Conservation (phyloP, 495 filamentous ascomycete species). For the Copromyces sp. region DNA sequence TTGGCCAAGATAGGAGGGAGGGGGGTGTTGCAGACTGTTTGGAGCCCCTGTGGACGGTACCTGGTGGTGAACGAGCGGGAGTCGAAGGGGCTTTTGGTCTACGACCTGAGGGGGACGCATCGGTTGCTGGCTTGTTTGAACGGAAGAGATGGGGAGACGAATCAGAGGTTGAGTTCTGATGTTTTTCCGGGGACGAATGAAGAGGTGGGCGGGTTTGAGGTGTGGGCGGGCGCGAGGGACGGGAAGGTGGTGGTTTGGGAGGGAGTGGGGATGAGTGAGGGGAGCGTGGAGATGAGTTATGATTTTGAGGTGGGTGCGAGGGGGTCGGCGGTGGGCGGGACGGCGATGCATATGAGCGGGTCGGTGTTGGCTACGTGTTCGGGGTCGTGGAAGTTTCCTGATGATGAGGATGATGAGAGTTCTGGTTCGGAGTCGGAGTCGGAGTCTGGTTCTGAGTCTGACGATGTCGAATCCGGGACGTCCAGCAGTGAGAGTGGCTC, state of each 20-base stretch:
- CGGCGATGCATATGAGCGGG: conserved; percentile 56
- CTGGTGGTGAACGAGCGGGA: conserved; percentile 78
- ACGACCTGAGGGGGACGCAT: conserved; percentile 70
- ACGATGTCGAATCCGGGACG: conserved; percentile 2
- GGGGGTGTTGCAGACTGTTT: conserved; percentile 65
- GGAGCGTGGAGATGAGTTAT: conserved; percentile 44
- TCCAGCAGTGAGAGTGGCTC: conserved; percentile 5
- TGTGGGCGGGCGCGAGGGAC: conserved; percentile 80
- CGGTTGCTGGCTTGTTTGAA: conserved; percentile 57
- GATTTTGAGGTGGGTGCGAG: conserved; percentile 46
- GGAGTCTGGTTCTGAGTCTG: not conserved
- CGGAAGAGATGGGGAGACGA: conserved; percentile 60
- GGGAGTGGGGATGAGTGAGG: conserved; percentile 45
- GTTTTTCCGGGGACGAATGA: conserved; percentile 38
- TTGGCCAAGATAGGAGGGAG: conserved; percentile 41
- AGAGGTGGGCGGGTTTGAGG: conserved; percentile 48
- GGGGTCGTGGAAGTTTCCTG: conserved; percentile 39
- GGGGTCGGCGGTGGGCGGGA: conserved; percentile 44
- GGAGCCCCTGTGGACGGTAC: conserved; percentile 83
- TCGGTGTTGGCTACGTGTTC: conserved; percentile 67
- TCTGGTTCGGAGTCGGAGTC: not conserved
- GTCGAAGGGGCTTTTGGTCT: conserved; percentile 62
- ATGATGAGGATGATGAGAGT: conserved; percentile 11
- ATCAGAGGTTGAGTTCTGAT: conserved; percentile 73
- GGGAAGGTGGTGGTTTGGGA: conserved; percentile 71